Evolutionary conservation across 441 rosid species (phyloP), one percentile per base, ranked within the genome.

Genomic region (Kokia cookei): DNA sequence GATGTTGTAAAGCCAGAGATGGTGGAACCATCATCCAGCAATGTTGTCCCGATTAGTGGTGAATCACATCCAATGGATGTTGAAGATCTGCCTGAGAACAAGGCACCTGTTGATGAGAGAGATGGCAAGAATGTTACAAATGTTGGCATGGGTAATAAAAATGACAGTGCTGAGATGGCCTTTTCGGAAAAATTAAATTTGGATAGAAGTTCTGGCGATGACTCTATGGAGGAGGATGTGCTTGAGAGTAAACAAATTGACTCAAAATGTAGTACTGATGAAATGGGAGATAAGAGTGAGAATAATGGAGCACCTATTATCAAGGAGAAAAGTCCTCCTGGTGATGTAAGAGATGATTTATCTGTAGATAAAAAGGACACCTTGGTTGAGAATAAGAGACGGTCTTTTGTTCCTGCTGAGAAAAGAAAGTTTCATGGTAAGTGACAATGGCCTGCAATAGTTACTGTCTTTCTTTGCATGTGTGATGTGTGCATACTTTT

Each of bases 121-220:
- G 91, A 84, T 82, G 92, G 83, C 76, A 82, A 65, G 71, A 81
- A 75, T 89, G 84, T 88, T 87, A 75, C 86, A 82, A 84, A 78
- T 81, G 91, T 89, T 78, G 91, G 87, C 82, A 55, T 89, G 84
- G 80, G 74, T 87, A 88, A 88, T 89, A 90, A 86, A 78, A 91
- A 70, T 86, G 90, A 85, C 80, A 81, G 73, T 81, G 80, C 81
- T 51, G 91, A 93, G 90, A 74, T 87, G 80, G 92, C 87, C 69
- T 84, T 93, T 81, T 89, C 91, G 5, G 98, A 96, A 85, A 93
- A 91, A 85, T 87, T 96, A 79, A 96, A 91, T 84, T 91, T 96
- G 81, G 99, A 96, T 80, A 87, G 94, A 86, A 90, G 93, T 86
- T 93, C 98, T 74, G 94, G 96, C 85, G 99, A 96, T 84, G 99